These are phyloP conservation scores for Lachancea kluyveri DNA, from an alignment of 805 yeast genomes.

Conservation along the genomic window DNA sequence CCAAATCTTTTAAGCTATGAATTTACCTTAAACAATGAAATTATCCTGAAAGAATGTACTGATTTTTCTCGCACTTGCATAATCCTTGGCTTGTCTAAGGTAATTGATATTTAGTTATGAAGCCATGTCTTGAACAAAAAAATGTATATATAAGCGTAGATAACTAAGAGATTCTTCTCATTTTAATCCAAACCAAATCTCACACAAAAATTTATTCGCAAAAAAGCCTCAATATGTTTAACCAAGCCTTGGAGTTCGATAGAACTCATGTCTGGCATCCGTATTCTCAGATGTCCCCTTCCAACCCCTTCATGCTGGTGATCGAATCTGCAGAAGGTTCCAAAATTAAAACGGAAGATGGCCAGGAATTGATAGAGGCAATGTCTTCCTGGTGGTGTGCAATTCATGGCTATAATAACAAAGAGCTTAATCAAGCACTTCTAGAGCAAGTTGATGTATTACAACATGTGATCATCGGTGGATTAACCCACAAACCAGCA, in stretches of 20 bases:
- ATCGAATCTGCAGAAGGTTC: conserved; percentile 8
- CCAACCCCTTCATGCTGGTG: conserved; percentile 17
- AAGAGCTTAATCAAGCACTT: conserved; percentile 26
- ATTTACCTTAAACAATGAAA: too few species aligned
- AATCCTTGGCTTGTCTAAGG: too few species aligned
- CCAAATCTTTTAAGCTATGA: too few species aligned
- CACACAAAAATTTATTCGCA: too few species aligned
- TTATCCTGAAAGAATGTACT: too few species aligned
- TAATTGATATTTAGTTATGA: too few species aligned
- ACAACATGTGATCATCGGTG: conserved; percentile 29
- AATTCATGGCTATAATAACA: conserved; percentile 28
- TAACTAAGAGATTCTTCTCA: too few species aligned
- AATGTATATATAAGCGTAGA: too few species aligned
- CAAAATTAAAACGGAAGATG: conserved; percentile 10
- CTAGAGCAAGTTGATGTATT: conserved; percentile 26
- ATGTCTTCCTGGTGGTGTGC: conserved; percentile 33
- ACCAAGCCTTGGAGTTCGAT: conserved; percentile 22
- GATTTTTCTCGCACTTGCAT: too few species aligned
- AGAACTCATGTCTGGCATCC: conserved; percentile 29
- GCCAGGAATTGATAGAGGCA: conserved; percentile 20
- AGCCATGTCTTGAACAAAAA: too few species aligned
- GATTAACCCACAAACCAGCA: conserved; percentile 29
- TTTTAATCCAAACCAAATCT: too few species aligned
- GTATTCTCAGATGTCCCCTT: conserved; percentile 23
- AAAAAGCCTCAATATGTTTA: too few species aligned